phyloP scores from a whole-genome alignment of 305 asterid species.

The Nicotiana rustica region DNA sequence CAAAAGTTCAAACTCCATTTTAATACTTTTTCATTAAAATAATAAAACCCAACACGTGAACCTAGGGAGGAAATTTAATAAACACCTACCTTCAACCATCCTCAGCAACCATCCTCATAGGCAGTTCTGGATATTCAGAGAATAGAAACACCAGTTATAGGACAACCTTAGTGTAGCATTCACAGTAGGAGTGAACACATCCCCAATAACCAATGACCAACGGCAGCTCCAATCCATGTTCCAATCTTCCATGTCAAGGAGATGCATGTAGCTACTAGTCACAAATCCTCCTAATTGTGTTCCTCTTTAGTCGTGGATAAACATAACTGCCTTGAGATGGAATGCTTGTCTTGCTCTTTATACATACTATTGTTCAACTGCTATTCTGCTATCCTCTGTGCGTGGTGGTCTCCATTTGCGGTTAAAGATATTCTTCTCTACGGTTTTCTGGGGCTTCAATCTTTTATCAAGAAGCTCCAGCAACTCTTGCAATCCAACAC shows the following conservation, averaged over 20 bases:
- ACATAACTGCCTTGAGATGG: neutral
- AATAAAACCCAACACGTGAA: neutral
- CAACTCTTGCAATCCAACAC: slow-evolving; percentile 88
- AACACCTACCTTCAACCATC: slow-evolving; percentile 93
- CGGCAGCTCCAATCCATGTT: slow-evolving; percentile 18
- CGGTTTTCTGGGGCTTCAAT: slow-evolving; percentile 48
- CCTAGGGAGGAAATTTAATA: neutral
- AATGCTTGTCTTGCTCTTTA: neutral
- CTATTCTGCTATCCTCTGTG: slow-evolving; percentile 52
- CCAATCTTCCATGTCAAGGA: neutral
- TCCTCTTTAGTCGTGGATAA: neutral
- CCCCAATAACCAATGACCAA: neutral
- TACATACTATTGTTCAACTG: slow-evolving; percentile 50
- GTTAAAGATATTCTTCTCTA: slow-evolving; percentile 58
- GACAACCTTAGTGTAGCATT: neutral
- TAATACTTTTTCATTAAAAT: neutral
- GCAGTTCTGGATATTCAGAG: neutral
- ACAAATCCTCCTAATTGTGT: neutral
- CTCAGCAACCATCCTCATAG: slow-evolving; percentile 56
- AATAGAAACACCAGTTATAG: neutral
- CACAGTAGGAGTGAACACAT: neutral
- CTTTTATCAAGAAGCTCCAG: slow-evolving; percentile 74
- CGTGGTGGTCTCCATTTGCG: slow-evolving; percentile 93
- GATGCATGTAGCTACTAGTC: slow-evolving; percentile 22
- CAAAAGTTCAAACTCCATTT: neutral